Base-by-base conservation (phyloP, 2,329 filamentous ascomycete genomes). In the Colletotrichum sp. region DNA sequence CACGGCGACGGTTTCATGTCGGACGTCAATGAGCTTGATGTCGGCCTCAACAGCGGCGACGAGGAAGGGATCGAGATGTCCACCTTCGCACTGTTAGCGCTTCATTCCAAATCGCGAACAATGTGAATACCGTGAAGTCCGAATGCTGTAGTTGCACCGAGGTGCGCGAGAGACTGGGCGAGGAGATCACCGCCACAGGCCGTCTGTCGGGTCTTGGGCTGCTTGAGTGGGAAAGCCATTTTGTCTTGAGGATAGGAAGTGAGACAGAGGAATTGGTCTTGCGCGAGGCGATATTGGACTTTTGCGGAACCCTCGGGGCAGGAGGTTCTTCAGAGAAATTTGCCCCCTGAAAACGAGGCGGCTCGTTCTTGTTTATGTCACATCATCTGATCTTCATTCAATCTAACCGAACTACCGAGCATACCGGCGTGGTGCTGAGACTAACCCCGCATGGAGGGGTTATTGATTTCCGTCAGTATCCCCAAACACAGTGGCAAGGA, bases 11-110 rank as follows among this genome's bases (percentile, higher is more conserved):
- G 70, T 72, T 32, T 72, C 70, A 36, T 72, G 70, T 8, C 70
- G 63, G 12, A 72, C 70, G 52, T 72, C 70, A 11, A 72, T 34
- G 52, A 72, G 70, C 27, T 68, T 72, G 70, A 72, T 72, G n/a
- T 72, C 22, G 34, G 70, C 70, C 55, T 72, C 70, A 4, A 72
- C 70, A 22, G 70, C 70, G 12, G 70, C 70, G 11, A 72, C 57
- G 36, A 72, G 70, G 32, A 72, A 72, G 12, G 63, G 67, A 5
- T 72, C 70, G 15, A 72, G 70, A n/a, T 72, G 70, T 3, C 70
- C 70, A 3, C 70, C 70, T 72, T 28, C 7, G 8, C 5, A 19
- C 7, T 6, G 52, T 55, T 27, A 72, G 34, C 34, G 19, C 22
- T 63, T 36, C 9, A 36, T 63, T 9, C 11, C 8, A 9, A 8